Evolutionary conservation across 306 rosid species (phyloP).

Genomic region (Quercus mongolica): DNA sequence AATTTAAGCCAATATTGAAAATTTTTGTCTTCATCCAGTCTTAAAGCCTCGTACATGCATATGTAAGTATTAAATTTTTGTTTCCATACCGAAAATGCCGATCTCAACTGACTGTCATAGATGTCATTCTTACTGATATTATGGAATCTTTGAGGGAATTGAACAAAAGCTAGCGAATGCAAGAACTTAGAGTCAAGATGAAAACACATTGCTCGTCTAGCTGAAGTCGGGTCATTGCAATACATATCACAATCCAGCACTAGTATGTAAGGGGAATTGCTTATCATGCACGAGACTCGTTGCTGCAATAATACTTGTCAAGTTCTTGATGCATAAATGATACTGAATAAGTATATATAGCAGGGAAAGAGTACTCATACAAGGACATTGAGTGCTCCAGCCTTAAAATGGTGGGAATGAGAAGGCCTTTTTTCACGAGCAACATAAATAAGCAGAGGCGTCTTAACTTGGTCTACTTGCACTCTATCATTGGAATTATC

Average conservation of each 20-base stretch:
- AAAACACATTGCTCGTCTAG: conserved; percentile 65
- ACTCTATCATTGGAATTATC: conserved; percentile 5
- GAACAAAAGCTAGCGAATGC: conserved; percentile 57
- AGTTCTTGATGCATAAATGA: background rate
- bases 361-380: conserved; percentile 13
- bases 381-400: conserved; percentile 41
- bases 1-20: background rate
- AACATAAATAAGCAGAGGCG: conserved; percentile 51
- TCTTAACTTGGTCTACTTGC: conserved; percentile 11
- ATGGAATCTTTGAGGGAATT: conserved; percentile 59
- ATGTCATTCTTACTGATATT: conserved; percentile 51
- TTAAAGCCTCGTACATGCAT: too few species aligned
- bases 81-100: conserved; percentile 25
- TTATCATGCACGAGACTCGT: conserved; percentile 61
- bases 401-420: conserved; percentile 34
- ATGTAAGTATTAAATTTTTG: background rate
- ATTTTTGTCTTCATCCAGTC: background rate
- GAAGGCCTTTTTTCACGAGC: conserved; percentile 38
- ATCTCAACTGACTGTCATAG: conserved; percentile 53
- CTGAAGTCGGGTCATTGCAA: conserved; percentile 65
- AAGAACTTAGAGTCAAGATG: conserved; percentile 65
- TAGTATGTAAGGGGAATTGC: conserved; percentile 63
- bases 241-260: conserved; percentile 79
- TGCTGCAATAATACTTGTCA: conserved; percentile 35
- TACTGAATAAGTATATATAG: background rate